These are phyloP conservation scores for Paraphaeosphaeria minitans DNA, from an alignment of 2,329 filamentous ascomycete species.

Conservation along the genomic window DNA sequence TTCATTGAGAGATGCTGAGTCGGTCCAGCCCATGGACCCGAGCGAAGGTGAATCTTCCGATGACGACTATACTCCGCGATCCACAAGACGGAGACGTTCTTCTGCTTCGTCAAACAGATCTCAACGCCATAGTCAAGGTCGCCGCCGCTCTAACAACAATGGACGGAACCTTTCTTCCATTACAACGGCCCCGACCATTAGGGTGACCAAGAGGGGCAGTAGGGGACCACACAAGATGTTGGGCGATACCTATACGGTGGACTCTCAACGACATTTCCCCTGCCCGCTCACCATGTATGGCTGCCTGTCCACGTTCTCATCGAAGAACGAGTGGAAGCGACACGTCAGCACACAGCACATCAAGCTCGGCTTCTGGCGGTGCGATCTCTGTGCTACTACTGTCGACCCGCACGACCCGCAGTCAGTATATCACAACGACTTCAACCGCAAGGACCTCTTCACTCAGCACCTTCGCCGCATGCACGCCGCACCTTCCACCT, in stretches of 20 bases:
- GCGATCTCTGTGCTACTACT: slow-evolving; percentile 64
- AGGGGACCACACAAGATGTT: slow-evolving; percentile 16
- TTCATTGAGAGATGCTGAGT: slow-evolving; percentile 43
- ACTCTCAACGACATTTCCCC: slow-evolving; percentile 61
- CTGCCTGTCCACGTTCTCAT: slow-evolving; percentile 73
- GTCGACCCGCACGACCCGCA: slow-evolving; percentile 37
- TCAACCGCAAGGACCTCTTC: slow-evolving; percentile 92
- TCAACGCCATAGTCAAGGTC: slow-evolving; percentile 21
- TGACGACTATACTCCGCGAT: slow-evolving; percentile 44
- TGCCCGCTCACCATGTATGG: slow-evolving; percentile 82
- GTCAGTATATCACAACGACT: slow-evolving; percentile 60
- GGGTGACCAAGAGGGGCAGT: slow-evolving; percentile 27
- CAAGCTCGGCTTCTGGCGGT: slow-evolving; percentile 74
- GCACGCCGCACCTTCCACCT: slow-evolving; percentile 63
- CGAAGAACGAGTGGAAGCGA: slow-evolving; percentile 95
- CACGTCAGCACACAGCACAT: slow-evolving; percentile 84
- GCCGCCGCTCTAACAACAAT: slow-evolving; percentile 16
- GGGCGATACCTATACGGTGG: slow-evolving; percentile 15
- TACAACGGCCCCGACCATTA: slow-evolving; percentile 16
- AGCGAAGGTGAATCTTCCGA: slow-evolving; percentile 40
- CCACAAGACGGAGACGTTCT: slow-evolving; percentile 31
- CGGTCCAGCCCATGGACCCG: slow-evolving; percentile 39
- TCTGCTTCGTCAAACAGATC: slow-evolving; percentile 32
- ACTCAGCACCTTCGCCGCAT: slow-evolving; percentile 86
- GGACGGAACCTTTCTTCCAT: slow-evolving; percentile 28